These are phyloP conservation scores for Naematelia encephala DNA, from an alignment of 768 basidiomycete genomes.

Conservation along the genomic window DNA sequence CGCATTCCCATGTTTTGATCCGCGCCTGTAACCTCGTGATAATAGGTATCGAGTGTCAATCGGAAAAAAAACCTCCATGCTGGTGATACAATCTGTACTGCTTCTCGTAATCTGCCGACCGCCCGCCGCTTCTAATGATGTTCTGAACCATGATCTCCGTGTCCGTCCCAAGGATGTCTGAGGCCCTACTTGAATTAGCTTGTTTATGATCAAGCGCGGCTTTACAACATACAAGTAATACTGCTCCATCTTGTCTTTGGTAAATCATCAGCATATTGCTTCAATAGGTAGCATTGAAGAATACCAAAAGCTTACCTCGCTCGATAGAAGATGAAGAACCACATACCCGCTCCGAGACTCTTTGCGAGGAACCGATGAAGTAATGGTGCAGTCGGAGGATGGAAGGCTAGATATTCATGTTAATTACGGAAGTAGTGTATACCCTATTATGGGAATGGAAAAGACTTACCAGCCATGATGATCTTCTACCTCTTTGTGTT, in stretches of 20 bases:
- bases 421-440: neutral
- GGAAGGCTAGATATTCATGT: conserved; percentile 59
- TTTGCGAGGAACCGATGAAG: conserved; percentile 76
- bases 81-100: neutral
- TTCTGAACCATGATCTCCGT: conserved; percentile 55
- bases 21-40: too few relatives aligned
- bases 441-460: neutral
- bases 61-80: neutral
- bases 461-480: neutral
- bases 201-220: neutral
- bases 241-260: conserved; percentile 71
- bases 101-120: neutral
- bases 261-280: conserved; percentile 6
- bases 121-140: conserved; percentile 46
- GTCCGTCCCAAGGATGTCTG: conserved; percentile 64
- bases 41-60: too few relatives aligned
- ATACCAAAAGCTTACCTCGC: conserved; percentile 63
- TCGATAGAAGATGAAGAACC: conserved; percentile 98
- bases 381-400: conserved; percentile 78
- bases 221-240: conserved; percentile 60
- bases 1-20: too few relatives aligned
- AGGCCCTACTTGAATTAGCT: conserved; percentile 38
- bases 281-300: too few relatives aligned
- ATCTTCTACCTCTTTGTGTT: too few relatives aligned
- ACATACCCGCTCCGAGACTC: conserved; percentile 87